These are phyloP conservation scores for Clarireedia sp. DNA, from an alignment of 2,329 filamentous ascomycete genomes.

Conservation along the genomic window DNA sequence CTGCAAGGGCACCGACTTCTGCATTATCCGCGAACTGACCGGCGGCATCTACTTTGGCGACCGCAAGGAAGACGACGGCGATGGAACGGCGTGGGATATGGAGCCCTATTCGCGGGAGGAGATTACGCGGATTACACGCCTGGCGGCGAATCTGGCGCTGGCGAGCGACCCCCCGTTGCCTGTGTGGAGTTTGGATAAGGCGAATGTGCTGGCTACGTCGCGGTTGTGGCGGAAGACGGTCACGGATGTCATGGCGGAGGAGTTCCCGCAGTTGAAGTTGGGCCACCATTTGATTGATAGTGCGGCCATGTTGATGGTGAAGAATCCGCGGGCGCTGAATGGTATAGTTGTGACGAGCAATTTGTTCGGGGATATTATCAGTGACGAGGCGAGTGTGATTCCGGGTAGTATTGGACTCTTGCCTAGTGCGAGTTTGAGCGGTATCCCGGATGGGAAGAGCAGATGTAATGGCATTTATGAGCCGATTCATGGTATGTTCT, in stretches of 20 bases:
- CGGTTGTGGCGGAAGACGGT: conserved; percentile 85
- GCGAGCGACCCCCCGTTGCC: conserved; percentile 67
- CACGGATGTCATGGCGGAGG: conserved; percentile 72
- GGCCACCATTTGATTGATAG: conserved; percentile 90
- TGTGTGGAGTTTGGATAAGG: conserved; percentile 89
- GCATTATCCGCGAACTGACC: conserved; percentile 85
- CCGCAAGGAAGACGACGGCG: conserved; percentile 69
- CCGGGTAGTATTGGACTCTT: conserved; percentile 82
- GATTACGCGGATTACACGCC: conserved; percentile 78
- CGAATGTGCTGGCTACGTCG: conserved; percentile 87
- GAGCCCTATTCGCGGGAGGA: conserved; percentile 80
- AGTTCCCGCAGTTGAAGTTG: conserved; percentile 80
- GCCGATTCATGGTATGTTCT: conserved; percentile 75
- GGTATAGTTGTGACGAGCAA: conserved; percentile 91
- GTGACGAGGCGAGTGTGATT: conserved; percentile 90
- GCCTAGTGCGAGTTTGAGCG: conserved; percentile 79
- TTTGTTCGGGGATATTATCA: conserved; percentile 92
- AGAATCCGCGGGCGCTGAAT: conserved; percentile 81
- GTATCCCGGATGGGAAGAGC: conserved; percentile 75
- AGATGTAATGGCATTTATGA: conserved; percentile 94
- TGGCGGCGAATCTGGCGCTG: conserved; percentile 74
- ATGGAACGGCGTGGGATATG: conserved; percentile 69
- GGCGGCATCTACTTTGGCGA: conserved; percentile 95
- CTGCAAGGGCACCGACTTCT: conserved; percentile 83
- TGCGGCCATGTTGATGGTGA: conserved; percentile 96